Conservation (phyloP, 2,329 filamentous ascomycete genomes). For the Nakataea oryzae region DNA sequence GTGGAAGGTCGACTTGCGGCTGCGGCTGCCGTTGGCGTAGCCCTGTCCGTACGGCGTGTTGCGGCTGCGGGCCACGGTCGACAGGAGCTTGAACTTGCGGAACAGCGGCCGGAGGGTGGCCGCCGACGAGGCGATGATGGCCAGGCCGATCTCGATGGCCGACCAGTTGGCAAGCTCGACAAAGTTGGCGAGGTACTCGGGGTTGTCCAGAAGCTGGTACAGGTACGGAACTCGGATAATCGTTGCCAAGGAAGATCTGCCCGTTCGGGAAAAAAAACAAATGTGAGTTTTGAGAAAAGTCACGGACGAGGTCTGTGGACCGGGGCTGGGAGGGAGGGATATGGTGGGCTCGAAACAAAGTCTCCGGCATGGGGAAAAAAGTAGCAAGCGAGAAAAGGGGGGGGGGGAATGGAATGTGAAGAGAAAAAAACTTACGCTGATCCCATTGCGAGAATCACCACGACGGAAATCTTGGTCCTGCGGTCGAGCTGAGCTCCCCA, state of each 20-base stretch:
- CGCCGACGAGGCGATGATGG: constrained; percentile 25
- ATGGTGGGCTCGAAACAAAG: constrained; percentile 11
- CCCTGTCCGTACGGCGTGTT: background rate
- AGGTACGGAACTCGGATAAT: constrained; percentile 32
- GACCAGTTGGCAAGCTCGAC: constrained; percentile 34
- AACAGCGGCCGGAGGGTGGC: constrained; percentile 29
- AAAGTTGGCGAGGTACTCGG: constrained; percentile 31
- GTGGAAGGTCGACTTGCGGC: background rate
- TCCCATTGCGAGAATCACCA: constrained; percentile 19
- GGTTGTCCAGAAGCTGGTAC: constrained; percentile 20
- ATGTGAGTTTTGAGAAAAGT: background rate
- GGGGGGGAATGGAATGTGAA: too few species aligned
- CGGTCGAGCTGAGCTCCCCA: constrained; percentile 28
- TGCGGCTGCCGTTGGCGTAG: background rate
- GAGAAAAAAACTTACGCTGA: constrained; percentile 16
- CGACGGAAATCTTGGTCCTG: constrained; percentile 25
- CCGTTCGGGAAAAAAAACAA: background rate
- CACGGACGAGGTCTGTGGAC: background rate
- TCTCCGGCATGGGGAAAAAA: too few species aligned
- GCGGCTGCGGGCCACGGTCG: background rate
- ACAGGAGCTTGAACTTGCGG: constrained; percentile 5
- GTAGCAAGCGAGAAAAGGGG: too few species aligned
- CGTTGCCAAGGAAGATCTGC: constrained; percentile 27
- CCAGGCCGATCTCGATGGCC: constrained; percentile 30
- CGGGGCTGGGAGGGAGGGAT: background rate